phyloP scores from a whole-genome alignment of 164 flowering plant species.

The Platanus orientalis region DNA sequence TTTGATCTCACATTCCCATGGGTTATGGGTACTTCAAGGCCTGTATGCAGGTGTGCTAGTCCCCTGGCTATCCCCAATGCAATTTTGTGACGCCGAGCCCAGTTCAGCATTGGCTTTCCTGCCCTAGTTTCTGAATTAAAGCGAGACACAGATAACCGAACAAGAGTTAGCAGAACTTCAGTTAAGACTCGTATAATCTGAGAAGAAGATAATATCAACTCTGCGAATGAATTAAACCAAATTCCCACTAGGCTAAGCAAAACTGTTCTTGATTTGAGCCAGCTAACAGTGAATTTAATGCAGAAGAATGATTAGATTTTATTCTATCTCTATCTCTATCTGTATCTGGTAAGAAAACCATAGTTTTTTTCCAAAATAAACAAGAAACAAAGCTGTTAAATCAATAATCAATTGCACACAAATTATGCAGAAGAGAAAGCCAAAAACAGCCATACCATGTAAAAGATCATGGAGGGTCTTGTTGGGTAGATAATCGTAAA shows the following conservation, averaged over 20 bases:
- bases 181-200: background rate
- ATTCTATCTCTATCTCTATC: too few relatives aligned
- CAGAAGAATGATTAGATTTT: background rate
- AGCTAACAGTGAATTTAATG: background rate
- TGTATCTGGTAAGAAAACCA: background rate
- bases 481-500: conserved; percentile 80
- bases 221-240: background rate
- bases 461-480: conserved; percentile 70
- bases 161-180: background rate
- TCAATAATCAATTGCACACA: background rate
- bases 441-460: conserved; percentile 50
- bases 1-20: conserved; percentile 89
- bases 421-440: background rate
- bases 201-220: background rate
- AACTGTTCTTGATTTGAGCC: background rate
- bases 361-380: background rate
- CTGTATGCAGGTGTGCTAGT: conserved; percentile 80
- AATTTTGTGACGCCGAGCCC: conserved; percentile 95
- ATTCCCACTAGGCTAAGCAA: background rate
- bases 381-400: too few relatives aligned
- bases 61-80: conserved; percentile 87
- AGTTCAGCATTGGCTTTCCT: conserved; percentile 80
- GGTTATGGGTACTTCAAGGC: conserved; percentile 72
- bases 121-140: conserved; percentile 58
- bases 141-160: background rate